Base-by-base conservation (phyloP, 2,329 filamentous ascomycete genomes). In the Fusarium siculi region DNA sequence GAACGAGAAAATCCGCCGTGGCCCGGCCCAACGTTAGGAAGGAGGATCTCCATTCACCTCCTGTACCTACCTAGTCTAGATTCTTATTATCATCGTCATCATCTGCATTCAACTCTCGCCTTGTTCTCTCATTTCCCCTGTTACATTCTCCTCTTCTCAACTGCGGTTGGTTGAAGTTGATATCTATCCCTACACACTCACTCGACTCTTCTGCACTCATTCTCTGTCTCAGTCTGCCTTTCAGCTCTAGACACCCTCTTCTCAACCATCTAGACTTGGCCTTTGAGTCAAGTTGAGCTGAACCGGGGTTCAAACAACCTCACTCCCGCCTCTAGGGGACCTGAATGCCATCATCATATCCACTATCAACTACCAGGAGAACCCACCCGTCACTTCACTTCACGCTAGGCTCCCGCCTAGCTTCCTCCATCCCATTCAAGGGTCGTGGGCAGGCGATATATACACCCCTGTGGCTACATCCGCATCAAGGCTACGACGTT, bases 321-420 rank as follows among this genome's bases (percentile, higher is more conserved):
- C 52, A 47, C 53, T 63, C 66, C 32, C 46, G 52, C 19, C 25
- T 68, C 55, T 37, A 55, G 43, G 63, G 34, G 53, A 55, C 40
- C 67, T 68, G 46, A 15, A 74, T 71, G 36, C 62, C 56, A 73
- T 68, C 71, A 68, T 63, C 57, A 70, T 58, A 71, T 58, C 71
- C 70, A 73, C 62, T 53, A 63, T 64, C 52, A 43, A 56, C n/a
- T 42, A 39, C 50, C 19, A 39, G 25, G 18, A 43, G 28, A 62
- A 49, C 34, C 49, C 34, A 63, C 56, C 25, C 44, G 19, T 39
- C 53, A 23, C 37, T 55, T 43, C 54, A 65, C 39, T 43, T 53
- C 39, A 53, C 58, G 44, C 69, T 72, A 72, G 64, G 43, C 50
- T 70, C 61, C 46, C 37, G 52, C 42, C 47, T 69, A 63, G 56